Evolutionary conservation across 768 basidiomycete species (phyloP).

Genomic region (Podaxis sp.): DNA sequence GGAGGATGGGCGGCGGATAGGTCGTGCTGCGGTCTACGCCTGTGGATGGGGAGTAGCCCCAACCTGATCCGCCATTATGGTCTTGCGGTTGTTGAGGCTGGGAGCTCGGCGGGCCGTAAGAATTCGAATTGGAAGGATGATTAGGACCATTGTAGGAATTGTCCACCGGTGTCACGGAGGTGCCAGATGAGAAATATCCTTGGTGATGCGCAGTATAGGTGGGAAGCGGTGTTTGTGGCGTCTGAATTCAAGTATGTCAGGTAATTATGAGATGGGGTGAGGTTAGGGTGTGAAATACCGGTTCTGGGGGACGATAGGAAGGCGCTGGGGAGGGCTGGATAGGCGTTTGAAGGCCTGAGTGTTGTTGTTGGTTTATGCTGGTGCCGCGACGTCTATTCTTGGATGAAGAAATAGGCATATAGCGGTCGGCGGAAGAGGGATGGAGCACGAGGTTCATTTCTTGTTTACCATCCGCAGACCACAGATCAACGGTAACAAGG

Average conservation of each 20-base stretch:
- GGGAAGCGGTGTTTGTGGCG: slow-evolving; percentile 28
- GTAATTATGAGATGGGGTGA: slow-evolving; percentile 10
- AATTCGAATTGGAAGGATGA: slow-evolving; percentile 27
- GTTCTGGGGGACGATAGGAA: slow-evolving; percentile 38
- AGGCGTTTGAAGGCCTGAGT: slow-evolving; percentile 40
- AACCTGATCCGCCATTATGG: slow-evolving; percentile 18
- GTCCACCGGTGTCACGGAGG: slow-evolving; percentile 11
- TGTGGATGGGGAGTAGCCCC: slow-evolving; percentile 48
- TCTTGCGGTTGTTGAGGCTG: slow-evolving; percentile 28
- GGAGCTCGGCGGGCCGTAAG: no score
- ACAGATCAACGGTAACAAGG: slow-evolving; percentile 88
- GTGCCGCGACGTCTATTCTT: slow-evolving; percentile 40
- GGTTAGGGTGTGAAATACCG: slow-evolving; percentile 29
- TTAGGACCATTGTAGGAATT: slow-evolving; percentile 34
- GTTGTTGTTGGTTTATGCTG: slow-evolving; percentile 30
- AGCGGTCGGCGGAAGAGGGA: slow-evolving; percentile 75
- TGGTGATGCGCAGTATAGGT: slow-evolving; percentile 31
- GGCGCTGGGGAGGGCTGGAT: slow-evolving; percentile 42
- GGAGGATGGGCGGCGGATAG: slow-evolving; percentile 46
- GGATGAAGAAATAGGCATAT: slow-evolving; percentile 38
- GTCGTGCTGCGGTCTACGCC: slow-evolving; percentile 40
- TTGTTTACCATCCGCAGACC: slow-evolving; percentile 76
- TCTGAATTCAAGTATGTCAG: neutral
- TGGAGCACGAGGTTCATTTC: slow-evolving; percentile 90
- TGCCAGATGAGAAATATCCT: slow-evolving; percentile 40